Base-by-base conservation (phyloP, 257 asterid species). In the Mentha longifolia region DNA sequence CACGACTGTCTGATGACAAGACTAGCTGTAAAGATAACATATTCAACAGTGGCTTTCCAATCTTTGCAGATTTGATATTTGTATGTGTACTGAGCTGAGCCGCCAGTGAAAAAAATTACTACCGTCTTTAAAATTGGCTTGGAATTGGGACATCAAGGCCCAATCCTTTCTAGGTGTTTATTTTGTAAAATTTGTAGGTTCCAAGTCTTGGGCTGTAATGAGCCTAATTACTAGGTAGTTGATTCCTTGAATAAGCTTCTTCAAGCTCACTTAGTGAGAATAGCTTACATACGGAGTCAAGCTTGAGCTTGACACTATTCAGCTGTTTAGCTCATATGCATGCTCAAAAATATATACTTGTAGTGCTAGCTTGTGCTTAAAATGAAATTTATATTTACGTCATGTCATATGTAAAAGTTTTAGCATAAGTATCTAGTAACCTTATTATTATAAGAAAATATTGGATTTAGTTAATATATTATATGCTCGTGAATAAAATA, bases 61-160 rank as follows among this genome's bases (percentile, higher is more conserved):
- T 65, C 30, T 73, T 51, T 64, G 55, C 47, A 19, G 45, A 67
- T 68, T 55, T 35, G 25, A 20, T 72, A 31, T 50, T 19, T 49
- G 43, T 67, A 67, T 60, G 65, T 67, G 52, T 75, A 67, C 61
- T 59, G 35, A 76, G 63, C n/a, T n/a, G n/a, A n/a, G n/a, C n/a
- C n/a, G n/a, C 55, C 62, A 75, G 5, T 49, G 63, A 56, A 67
- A 72, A 72, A 47, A 58, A 17, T 42, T 50, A 52, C n/a, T 25
- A 60, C 28, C 35, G 65, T 60, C 66, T 55, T 47, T 13, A 30
- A 14, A 61, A 43, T 61, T 68, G 41, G 33, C 54, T 42, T 14
- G 49, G 6, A 43, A 17, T 45, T 45, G 46, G 50, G 71, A 67
- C 42, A 46, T 67, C 76, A 45, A 73, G 70, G 61, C 71, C 64